A percentile compares a stretch with the other conserved stretches of the same genome.
These are phyloP conservation scores for Neobulgaria alba DNA, from an alignment of 2,329 filamentous ascomycete species.

Conservation along the genomic window DNA sequence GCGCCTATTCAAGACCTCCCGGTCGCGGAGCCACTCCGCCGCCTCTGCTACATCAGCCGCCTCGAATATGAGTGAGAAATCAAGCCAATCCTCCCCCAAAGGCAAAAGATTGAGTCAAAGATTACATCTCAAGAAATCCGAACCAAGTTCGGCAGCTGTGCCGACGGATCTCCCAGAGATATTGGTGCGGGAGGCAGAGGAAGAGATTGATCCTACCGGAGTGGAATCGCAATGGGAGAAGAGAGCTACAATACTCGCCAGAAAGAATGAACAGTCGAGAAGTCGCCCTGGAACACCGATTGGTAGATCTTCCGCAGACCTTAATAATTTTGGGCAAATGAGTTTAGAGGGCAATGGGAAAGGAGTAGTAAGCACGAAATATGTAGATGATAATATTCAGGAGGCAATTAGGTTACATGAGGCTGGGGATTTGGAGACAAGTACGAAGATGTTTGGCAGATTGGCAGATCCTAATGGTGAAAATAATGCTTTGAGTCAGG, in stretches of 20 bases:
- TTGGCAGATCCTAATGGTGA: slow-evolving; percentile 76
- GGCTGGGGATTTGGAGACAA: slow-evolving; percentile 65
- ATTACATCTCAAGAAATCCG: slow-evolving; percentile 55
- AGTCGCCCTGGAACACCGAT: slow-evolving; percentile 35
- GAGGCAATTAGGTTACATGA: slow-evolving; percentile 94
- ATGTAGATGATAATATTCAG: slow-evolving; percentile 68
- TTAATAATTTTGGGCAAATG: slow-evolving; percentile 15
- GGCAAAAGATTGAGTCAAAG: slow-evolving; percentile 53
- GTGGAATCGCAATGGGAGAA: slow-evolving; percentile 80
- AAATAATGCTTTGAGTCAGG: slow-evolving; percentile 91
- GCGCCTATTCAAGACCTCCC: slow-evolving; percentile 29
- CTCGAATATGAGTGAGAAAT: slow-evolving; percentile 15
- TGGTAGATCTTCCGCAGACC: slow-evolving; percentile 16
- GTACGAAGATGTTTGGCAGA: slow-evolving; percentile 76
- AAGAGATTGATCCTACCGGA: slow-evolving; percentile 36
- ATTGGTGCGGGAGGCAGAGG: slow-evolving; percentile 33
- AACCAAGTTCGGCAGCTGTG: slow-evolving; percentile 60
- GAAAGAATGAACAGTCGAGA: slow-evolving; percentile 40
- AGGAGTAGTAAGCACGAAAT: slow-evolving; percentile 39
- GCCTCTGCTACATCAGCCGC: slow-evolving; percentile 34
- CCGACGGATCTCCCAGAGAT: slow-evolving; percentile 76
- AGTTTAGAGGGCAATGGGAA: slow-evolving; percentile 16
- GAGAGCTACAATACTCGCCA: slow-evolving; percentile 80
- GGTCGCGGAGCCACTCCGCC: slow-evolving; percentile 33
- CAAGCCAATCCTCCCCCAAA: slow-evolving; percentile 13